Evolutionary conservation across 371 early-diverging fungal species (phyloP).

Genomic region (Lichtheimia ornata): DNA sequence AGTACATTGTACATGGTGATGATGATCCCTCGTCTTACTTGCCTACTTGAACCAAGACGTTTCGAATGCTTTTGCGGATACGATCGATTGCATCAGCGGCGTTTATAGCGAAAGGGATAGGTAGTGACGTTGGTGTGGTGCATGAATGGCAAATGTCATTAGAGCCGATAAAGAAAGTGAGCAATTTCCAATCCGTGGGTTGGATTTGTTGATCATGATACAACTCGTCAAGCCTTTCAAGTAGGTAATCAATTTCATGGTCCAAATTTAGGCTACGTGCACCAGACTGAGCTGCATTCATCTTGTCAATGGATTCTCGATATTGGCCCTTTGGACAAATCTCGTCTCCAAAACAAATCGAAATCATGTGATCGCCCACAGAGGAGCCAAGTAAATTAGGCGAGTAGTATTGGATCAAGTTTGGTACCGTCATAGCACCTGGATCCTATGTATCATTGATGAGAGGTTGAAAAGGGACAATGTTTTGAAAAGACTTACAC

Average conservation of each 20-base stretch:
- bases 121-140: conserved; percentile 27
- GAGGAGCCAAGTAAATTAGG: conserved; percentile 40
- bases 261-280: conserved; percentile 43
- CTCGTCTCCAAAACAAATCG: conserved; percentile 45
- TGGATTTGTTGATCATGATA: conserved; percentile 31
- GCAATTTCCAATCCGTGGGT: conserved; percentile 63
- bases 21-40: background rate
- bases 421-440: conserved; percentile 42
- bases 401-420: conserved; percentile 44
- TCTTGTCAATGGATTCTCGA: conserved; percentile 25
- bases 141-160: conserved; percentile 71
- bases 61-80: conserved; percentile 22
- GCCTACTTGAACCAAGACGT: conserved; percentile 42
- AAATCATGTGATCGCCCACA: conserved; percentile 40
- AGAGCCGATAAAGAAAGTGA: conserved; percentile 67
- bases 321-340: conserved; percentile 48
- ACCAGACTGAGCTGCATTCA: conserved; percentile 57
- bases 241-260: conserved; percentile 44
- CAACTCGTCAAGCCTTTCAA: conserved; percentile 25
- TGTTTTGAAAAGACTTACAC: conserved; percentile 28
- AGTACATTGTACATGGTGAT: background rate
- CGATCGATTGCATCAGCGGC: conserved; percentile 40
- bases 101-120: conserved; percentile 27
- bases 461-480: background rate
- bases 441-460: conserved; percentile 27